Evolutionary conservation across 2,329 filamentous ascomycete species (phyloP).

Genomic region (Arachnomyces sp.): DNA sequence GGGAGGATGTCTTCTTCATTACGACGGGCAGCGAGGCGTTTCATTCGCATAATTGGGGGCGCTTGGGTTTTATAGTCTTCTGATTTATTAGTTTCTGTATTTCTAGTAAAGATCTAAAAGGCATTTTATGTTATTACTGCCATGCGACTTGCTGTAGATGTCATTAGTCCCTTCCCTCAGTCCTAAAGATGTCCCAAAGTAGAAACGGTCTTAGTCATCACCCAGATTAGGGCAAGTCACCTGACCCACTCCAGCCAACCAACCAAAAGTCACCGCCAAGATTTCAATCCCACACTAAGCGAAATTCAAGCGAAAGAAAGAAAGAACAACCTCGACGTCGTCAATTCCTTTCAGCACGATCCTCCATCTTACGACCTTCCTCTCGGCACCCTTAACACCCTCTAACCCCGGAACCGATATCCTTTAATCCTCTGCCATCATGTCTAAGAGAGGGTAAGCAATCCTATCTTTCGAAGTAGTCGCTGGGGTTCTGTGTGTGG

Average conservation of each 20-base stretch:
- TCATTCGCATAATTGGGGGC: too few relatives aligned
- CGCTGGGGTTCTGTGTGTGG: not conserved
- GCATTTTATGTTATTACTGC: too few relatives aligned
- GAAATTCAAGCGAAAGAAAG: conserved; percentile 25
- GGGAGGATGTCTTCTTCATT: too few relatives aligned
- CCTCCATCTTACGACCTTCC: conserved; percentile 13
- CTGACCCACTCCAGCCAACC: conserved; percentile 11
- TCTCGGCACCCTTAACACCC: conserved; percentile 20
- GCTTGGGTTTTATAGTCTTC: too few relatives aligned
- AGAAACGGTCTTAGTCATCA: too few relatives aligned
- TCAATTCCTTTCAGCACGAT: conserved; percentile 9
- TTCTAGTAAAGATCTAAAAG: too few relatives aligned
- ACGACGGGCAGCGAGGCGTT: too few relatives aligned
- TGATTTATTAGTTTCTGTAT: too few relatives aligned
- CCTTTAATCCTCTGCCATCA: conserved; percentile 37
- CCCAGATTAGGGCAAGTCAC: conserved; percentile 32
- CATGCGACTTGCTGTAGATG: too few relatives aligned
- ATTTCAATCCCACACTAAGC: conserved; percentile 39
- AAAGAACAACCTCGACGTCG: conserved; percentile 23
- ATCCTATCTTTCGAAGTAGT: conserved; percentile 11
- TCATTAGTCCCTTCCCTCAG: too few relatives aligned
- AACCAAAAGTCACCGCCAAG: conserved; percentile 29
- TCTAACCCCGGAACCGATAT: conserved; percentile 28
- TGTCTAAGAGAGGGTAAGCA: conserved; percentile 45
- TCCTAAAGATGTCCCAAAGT: too few relatives aligned